Percentiles rank a stretch among this genome's conserved stretches.
These are phyloP conservation scores for Wickerhamiella sergipiensis DNA, from an alignment of 805 yeast genomes.

Conservation along the genomic window DNA sequence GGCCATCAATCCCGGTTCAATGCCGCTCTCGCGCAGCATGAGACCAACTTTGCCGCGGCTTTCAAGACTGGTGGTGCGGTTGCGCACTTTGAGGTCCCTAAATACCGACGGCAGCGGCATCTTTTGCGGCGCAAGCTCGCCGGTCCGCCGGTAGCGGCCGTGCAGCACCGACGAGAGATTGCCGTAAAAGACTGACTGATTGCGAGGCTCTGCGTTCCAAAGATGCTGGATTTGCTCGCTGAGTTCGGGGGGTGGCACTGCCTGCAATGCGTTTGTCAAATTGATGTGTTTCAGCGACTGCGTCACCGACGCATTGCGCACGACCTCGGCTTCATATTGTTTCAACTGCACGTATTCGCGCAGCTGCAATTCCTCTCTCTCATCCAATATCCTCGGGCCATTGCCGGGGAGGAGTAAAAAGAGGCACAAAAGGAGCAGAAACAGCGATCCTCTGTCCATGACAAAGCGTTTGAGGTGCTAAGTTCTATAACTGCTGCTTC, in stretches of 20 bases:
- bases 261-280: constrained; percentile 1
- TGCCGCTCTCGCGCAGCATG: not conserved
- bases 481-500: too few species aligned
- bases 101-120: not conserved
- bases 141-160: constrained; percentile 1
- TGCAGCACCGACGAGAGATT: constrained; percentile 6
- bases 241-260: not conserved
- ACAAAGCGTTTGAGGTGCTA: too few species aligned
- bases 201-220: constrained; percentile 1
- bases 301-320: constrained; percentile 36
- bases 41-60: not conserved
- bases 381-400: not conserved
- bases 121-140: not conserved
- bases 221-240: not conserved
- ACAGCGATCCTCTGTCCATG: not conserved
- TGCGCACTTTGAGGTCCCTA: not conserved
- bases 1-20: constrained; percentile 1
- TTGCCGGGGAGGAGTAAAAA: not conserved
- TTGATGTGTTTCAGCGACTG: constrained; percentile 1
- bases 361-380: constrained; percentile 20
- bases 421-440: not conserved
- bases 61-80: not conserved
- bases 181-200: constrained; percentile 1
- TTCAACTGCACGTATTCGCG: constrained; percentile 25
- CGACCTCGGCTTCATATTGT: constrained; percentile 23